Percentiles rank a stretch among this genome's conserved stretches.
Conservation (phyloP, 768 basidiomycete genomes). For the Russula brevipes region DNA sequence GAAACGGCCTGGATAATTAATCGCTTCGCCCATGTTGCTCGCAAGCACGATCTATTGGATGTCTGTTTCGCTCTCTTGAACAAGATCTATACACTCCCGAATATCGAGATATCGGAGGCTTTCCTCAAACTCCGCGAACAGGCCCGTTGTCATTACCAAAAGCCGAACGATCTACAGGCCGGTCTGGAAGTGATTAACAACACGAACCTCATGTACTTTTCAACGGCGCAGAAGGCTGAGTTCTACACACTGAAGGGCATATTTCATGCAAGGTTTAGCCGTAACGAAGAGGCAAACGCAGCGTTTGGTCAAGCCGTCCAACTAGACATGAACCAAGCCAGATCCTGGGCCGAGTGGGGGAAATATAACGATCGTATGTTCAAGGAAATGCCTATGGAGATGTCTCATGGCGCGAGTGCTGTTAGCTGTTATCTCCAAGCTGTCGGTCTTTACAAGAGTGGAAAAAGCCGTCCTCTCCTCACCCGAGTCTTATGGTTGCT, state of each 20-base stretch:
- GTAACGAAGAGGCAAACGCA: constrained; percentile 82
- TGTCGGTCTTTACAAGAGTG: constrained; percentile 89
- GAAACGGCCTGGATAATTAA: constrained; percentile 99
- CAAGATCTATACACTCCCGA: constrained; percentile 97
- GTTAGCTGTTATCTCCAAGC: constrained; percentile 98
- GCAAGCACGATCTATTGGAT: constrained; percentile 93
- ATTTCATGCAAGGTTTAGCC: constrained; percentile 87
- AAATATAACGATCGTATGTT: constrained; percentile 90
- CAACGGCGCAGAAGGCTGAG: constrained; percentile 89
- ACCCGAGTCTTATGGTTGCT: constrained; percentile 94
- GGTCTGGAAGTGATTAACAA: constrained; percentile 99
- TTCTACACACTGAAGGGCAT: constrained; percentile 98
- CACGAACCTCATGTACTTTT: constrained; percentile 98
- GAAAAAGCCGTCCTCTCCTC: constrained; percentile 87
- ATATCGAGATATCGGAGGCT: constrained; percentile 99
- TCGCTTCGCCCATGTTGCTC: constrained; percentile 95
- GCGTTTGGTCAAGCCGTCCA: constrained; percentile 96
- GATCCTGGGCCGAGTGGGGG: constrained; percentile 99
- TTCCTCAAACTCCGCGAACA: constrained; percentile 99
- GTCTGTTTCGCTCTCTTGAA: constrained; percentile 92
- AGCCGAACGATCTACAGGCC: constrained; percentile 85
- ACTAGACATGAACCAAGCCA: constrained; percentile 89
- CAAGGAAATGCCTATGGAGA: constrained; percentile 73
- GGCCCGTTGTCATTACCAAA: constrained; percentile 96
- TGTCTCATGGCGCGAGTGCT: constrained; percentile 78